A percentile compares a stretch with the other conserved stretches of the same genome.
Evolutionary conservation across 1,139 yeast genomes (phyloP).

Genomic region (Yamadazyma spencermartinsiae): DNA sequence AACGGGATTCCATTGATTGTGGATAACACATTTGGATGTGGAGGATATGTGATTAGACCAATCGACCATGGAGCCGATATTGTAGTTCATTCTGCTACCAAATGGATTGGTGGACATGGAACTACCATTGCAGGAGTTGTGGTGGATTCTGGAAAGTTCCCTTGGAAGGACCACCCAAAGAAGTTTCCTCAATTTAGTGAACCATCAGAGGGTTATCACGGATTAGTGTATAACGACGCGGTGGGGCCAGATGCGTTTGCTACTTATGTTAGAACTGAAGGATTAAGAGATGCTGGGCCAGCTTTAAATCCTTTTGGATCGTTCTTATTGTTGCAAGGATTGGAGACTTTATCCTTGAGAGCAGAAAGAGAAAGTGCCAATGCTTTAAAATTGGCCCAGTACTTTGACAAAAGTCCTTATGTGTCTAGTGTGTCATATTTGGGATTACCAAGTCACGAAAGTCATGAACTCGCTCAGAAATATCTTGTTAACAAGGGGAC

Average conservation of each 20-base stretch:
- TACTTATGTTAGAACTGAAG: constrained; percentile 79
- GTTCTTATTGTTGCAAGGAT: constrained; percentile 83
- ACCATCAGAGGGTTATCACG: constrained; percentile 94
- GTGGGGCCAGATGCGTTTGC: constrained; percentile 80
- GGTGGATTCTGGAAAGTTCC: constrained; percentile 88
- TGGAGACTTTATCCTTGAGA: constrained; percentile 90
- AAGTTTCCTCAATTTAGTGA: constrained; percentile 87
- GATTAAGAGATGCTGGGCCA: constrained; percentile 92
- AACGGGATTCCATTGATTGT: constrained; percentile 91
- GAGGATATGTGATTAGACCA: constrained; percentile 86
- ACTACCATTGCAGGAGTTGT: constrained; percentile 92
- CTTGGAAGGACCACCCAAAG: constrained; percentile 82
- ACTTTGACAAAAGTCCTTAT: constrained; percentile 68
- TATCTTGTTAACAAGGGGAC: constrained; percentile 65
- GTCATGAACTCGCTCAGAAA: constrained; percentile 80
- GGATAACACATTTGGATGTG: constrained; percentile 98
- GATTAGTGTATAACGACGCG: constrained; percentile 76
- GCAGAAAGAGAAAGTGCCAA: constrained; percentile 89
- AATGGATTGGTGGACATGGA: constrained; percentile 99
- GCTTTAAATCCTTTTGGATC: constrained; percentile 85
- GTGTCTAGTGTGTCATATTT: constrained; percentile 91
- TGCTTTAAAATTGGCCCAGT: constrained; percentile 78
- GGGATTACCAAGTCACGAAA: constrained; percentile 81
- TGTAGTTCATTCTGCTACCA: constrained; percentile 87
- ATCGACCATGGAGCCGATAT: constrained; percentile 88